Evolutionary conservation across 768 basidiomycete genomes (phyloP).

Genomic region (Hirschioporus abietinus): DNA sequence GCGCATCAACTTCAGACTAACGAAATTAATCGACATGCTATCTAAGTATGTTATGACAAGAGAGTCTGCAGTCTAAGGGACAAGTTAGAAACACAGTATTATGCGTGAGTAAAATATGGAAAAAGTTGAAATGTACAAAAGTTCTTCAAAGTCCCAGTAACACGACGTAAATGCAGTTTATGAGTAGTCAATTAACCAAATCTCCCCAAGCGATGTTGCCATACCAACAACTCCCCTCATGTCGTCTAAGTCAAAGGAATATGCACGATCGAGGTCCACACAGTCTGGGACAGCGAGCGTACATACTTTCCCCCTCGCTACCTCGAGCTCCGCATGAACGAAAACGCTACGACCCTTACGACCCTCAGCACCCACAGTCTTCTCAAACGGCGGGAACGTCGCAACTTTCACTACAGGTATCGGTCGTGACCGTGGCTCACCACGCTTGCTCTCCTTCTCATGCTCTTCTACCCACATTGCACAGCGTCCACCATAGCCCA

Average conservation of each 20-base stretch:
- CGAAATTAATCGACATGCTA: neutral
- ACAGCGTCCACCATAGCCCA: slow-evolving; percentile 1
- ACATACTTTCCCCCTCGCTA: neutral
- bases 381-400: slow-evolving; percentile 1
- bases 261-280: neutral
- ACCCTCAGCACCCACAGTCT: neutral
- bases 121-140: neutral
- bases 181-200: slow-evolving; percentile 4
- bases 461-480: slow-evolving; percentile 2
- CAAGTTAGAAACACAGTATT: neutral
- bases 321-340: neutral
- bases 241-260: slow-evolving; percentile 1
- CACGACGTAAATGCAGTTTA: neutral
- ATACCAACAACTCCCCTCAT: slow-evolving; percentile 4
- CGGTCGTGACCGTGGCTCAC: neutral
- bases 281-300: neutral
- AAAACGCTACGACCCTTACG: neutral
- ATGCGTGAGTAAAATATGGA: neutral
- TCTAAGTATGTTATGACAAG: neutral
- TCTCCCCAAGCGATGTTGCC: neutral
- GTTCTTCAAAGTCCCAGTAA: neutral
- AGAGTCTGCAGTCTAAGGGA: neutral
- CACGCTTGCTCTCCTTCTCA: neutral
- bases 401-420: neutral
- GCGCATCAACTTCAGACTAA: neutral